Percentiles rank a stretch among this genome's conserved stretches.
Conservation (phyloP, 73 alveolate species). For the Symbiodinium natans region DNA sequence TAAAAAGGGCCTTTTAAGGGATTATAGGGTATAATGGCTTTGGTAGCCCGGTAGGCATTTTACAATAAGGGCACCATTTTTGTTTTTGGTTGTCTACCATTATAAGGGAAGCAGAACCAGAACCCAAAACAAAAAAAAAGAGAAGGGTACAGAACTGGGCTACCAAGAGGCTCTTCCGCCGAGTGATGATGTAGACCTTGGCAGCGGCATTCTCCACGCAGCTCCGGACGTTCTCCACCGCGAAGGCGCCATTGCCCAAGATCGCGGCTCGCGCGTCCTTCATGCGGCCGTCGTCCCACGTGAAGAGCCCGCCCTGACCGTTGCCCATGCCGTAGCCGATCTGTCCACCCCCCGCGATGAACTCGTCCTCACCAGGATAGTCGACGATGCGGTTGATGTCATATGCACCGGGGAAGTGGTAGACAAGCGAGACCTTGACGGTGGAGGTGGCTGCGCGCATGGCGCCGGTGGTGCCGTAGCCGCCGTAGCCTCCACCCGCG, state of each 20-base stretch:
- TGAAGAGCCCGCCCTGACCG: conserved; percentile 37
- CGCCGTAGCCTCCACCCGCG: background rate
- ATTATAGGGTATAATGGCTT: too few species aligned
- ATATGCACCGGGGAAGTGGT: conserved; percentile 84
- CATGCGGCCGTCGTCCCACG: conserved; percentile 87
- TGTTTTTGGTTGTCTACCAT: too few species aligned
- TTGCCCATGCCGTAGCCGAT: conserved; percentile 83
- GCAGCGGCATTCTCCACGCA: conserved; percentile 91
- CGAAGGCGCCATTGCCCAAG: conserved; percentile 76
- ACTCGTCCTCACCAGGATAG: conserved; percentile 65
- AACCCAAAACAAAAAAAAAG: too few species aligned
- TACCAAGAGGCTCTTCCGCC: conserved; percentile 13
- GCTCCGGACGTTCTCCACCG: conserved; percentile 75
- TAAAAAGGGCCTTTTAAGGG: too few species aligned
- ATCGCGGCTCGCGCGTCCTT: conserved; percentile 76
- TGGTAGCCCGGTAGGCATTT: too few species aligned
- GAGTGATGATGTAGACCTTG: conserved; percentile 75
- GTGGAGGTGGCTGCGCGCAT: background rate
- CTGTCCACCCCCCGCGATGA: conserved; percentile 76
- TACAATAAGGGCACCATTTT: too few species aligned
- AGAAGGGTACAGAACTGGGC: too few species aligned
- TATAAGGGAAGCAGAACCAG: too few species aligned
- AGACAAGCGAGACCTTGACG: conserved; percentile 16
- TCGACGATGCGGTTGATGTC: conserved; percentile 89
- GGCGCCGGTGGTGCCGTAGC: background rate